Evolutionary conservation across 2,329 filamentous ascomycete genomes (phyloP).

Genomic region (Fusarium coicis): DNA sequence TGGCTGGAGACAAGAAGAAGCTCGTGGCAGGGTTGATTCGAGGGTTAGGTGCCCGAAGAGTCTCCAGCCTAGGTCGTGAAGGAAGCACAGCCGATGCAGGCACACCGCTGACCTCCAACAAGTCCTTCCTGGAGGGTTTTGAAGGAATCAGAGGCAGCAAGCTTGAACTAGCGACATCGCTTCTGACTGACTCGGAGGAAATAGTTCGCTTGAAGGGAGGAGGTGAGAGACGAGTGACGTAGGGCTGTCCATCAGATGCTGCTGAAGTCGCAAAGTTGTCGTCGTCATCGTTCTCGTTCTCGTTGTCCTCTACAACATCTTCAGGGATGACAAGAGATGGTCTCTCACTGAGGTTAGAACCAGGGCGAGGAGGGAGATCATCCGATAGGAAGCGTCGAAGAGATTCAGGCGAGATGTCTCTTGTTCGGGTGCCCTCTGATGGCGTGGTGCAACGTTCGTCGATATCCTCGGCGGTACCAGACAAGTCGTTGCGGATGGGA

Average conservation of each 20-base stretch:
- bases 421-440: conserved; percentile 56
- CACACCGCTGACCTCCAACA: conserved; percentile 15
- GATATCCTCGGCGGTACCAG: conserved; percentile 15
- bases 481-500: conserved; percentile 42
- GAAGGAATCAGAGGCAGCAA: conserved; percentile 41
- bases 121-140: conserved; percentile 21
- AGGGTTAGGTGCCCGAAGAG: conserved; percentile 41
- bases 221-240: conserved; percentile 62
- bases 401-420: conserved; percentile 67
- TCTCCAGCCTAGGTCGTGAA: conserved; percentile 39
- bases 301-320: conserved; percentile 52
- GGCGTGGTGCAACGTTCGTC: conserved; percentile 37
- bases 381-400: conserved; percentile 63
- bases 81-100: conserved; percentile 37
- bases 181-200: conserved; percentile 45
- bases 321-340: conserved; percentile 50
- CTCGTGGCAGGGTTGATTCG: conserved; percentile 45
- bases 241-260: conserved; percentile 56
- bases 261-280: conserved; percentile 70
- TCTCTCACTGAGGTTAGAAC: conserved; percentile 45
- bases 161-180: conserved; percentile 37
- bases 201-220: conserved; percentile 59
- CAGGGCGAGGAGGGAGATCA: conserved; percentile 50
- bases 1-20: conserved; percentile 49
- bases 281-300: conserved; percentile 65